These are phyloP conservation scores for Elasticomyces elasticus DNA, from an alignment of 495 filamentous ascomycete species.

Conservation along the genomic window DNA sequence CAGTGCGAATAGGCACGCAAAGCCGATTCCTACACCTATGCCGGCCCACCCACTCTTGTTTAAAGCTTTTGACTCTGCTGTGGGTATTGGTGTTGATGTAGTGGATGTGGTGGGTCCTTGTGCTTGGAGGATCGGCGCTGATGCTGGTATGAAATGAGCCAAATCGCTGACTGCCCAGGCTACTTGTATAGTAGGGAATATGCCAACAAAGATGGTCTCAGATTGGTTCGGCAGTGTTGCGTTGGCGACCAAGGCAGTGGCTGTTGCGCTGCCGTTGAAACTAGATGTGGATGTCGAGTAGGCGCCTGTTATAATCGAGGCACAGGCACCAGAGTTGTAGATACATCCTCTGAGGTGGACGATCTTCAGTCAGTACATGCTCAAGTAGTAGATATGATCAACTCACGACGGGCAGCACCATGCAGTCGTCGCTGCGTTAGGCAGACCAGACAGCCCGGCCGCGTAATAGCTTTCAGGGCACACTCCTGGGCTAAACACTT, in stretches of 20 bases:
- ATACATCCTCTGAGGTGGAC: not conserved
- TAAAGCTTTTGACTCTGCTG: not conserved
- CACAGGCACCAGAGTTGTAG: not conserved
- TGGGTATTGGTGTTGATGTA: not conserved
- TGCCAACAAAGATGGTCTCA: not conserved
- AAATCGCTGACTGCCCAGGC: not conserved
- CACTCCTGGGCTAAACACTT: not conserved
- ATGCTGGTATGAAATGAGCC: not conserved
- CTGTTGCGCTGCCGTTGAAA: too few relatives aligned
- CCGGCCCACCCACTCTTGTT: not conserved
- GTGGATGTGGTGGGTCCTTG: not conserved
- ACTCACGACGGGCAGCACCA: not conserved
- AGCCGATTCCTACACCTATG: not conserved
- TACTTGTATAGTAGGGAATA: not conserved
- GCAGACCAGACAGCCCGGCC: not conserved
- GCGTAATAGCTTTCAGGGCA: not conserved
- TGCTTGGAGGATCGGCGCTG: not conserved
- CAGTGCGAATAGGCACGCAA: not conserved
- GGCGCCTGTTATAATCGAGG: not conserved
- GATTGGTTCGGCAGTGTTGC: too few relatives aligned
- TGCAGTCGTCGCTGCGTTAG: not conserved
- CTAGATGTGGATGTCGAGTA: too few relatives aligned
- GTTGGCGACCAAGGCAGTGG: too few relatives aligned
- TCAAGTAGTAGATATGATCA: not conserved
- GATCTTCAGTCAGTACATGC: too few relatives aligned